Conservation (phyloP, 345 rosid genomes). For the Gossypium arboreum region DNA sequence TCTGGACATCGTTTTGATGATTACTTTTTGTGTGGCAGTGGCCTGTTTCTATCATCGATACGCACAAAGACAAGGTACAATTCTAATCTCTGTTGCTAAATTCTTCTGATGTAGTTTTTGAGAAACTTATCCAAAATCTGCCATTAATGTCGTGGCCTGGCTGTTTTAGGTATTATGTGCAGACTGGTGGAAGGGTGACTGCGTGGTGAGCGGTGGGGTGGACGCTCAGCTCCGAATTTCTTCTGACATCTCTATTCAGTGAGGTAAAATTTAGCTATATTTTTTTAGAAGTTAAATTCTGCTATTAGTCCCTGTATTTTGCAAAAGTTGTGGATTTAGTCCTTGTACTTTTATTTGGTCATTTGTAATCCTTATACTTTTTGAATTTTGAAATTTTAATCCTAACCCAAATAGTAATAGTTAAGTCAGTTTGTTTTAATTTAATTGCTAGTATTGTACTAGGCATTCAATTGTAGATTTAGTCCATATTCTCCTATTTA, state of each 20-base stretch:
- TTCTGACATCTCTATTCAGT: slow-evolving; percentile 50
- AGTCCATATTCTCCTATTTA: no score
- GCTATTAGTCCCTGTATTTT: no score
- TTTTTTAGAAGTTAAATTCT: neutral
- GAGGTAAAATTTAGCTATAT: slow-evolving; percentile 31
- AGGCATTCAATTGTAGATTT: no score
- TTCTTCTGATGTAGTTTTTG: neutral
- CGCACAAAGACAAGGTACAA: slow-evolving; percentile 80
- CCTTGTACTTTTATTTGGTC: no score
- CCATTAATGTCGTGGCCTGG: neutral
- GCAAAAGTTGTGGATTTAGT: no score
- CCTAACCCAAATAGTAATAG: no score
- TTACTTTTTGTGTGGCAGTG: slow-evolving; percentile 60
- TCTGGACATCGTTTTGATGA: neutral
- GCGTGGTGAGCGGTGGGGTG: slow-evolving; percentile 82
- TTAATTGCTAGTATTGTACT: no score
- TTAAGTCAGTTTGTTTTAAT: no score
- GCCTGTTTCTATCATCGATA: slow-evolving; percentile 74
- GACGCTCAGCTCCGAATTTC: slow-evolving; percentile 77
- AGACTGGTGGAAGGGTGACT: slow-evolving; percentile 95
- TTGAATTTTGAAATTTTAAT: no score
- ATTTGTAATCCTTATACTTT: no score
- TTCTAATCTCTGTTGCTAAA: neutral
- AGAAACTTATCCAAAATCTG: neutral
- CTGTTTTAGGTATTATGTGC: slow-evolving; percentile 69